A percentile compares a stretch with the other conserved stretches of the same genome.
Conservation (phyloP, 208 protist genomes). For the Trichomonas vaginalis region DNA sequence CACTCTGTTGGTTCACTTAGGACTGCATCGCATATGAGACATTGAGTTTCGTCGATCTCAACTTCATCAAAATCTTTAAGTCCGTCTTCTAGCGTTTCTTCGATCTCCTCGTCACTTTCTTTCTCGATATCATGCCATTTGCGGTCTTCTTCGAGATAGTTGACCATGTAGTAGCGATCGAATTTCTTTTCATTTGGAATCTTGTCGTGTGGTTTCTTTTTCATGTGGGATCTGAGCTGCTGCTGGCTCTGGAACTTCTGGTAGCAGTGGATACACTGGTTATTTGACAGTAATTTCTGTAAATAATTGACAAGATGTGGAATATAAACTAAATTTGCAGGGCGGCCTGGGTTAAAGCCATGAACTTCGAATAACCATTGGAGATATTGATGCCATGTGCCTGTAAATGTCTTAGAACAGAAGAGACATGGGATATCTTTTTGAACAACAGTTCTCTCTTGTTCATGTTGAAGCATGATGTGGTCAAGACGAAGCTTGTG, state of each 20-base stretch:
- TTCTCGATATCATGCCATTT: neutral
- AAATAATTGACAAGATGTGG: neutral
- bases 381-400: conserved; percentile 12
- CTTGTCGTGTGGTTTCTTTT: conserved; percentile 11
- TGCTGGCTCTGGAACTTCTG: neutral
- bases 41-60: neutral
- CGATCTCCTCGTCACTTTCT: neutral
- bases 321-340: conserved; percentile 10
- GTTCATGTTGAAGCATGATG: neutral
- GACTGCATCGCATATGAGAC: neutral
- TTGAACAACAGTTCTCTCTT: neutral
- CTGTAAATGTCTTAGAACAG: neutral
- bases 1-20: neutral
- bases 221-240: neutral
- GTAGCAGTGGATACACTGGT: neutral
- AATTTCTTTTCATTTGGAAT: neutral
- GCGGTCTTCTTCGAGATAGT: neutral
- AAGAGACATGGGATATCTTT: neutral
- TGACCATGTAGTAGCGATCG: neutral
- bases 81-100: neutral
- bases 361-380: conserved; percentile 7
- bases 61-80: neutral
- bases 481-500: neutral
- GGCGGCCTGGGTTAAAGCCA: neutral
- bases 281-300: neutral